Percentiles rank a stretch among this genome's conserved stretches.
phyloP scores from a whole-genome alignment of 2,329 filamentous ascomycete genomes.

The Botrytis aclada region DNA sequence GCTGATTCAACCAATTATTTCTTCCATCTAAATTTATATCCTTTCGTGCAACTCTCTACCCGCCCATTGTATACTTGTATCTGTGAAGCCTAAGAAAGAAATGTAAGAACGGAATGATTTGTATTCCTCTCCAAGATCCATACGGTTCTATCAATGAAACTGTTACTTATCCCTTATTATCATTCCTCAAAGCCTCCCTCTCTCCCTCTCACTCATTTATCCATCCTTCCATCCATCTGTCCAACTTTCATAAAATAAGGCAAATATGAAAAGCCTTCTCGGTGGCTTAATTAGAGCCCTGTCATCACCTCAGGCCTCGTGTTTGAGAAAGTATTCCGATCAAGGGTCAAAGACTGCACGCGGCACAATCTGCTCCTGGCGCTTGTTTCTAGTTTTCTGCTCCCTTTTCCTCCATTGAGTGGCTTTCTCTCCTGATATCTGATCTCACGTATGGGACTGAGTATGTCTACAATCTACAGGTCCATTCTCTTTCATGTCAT shows the following conservation, averaged over 20 bases:
- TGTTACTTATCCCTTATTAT: background rate
- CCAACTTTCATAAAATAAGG: background rate
- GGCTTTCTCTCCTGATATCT: background rate
- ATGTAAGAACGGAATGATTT: background rate
- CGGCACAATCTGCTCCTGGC: conserved; percentile 17
- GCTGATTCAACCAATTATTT: background rate
- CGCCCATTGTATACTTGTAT: background rate
- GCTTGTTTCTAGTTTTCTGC: conserved; percentile 16
- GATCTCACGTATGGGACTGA: background rate
- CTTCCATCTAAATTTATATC: background rate
- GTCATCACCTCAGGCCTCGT: conserved; percentile 7
- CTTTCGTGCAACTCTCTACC: background rate
- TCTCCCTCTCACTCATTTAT: background rate
- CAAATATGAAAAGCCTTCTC: background rate
- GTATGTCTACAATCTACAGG: background rate
- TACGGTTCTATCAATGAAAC: background rate
- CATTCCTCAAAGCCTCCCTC: background rate
- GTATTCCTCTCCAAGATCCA: background rate
- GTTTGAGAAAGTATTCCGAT: conserved; percentile 7
- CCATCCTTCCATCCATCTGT: background rate
- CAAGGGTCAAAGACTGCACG: conserved; percentile 7
- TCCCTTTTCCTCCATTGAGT: background rate
- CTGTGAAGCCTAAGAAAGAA: background rate
- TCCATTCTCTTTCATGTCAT: background rate
- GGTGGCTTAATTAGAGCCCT: background rate